Base-by-base conservation (phyloP, 2,329 filamentous ascomycete genomes). In the Cordyceps tenuipes region DNA sequence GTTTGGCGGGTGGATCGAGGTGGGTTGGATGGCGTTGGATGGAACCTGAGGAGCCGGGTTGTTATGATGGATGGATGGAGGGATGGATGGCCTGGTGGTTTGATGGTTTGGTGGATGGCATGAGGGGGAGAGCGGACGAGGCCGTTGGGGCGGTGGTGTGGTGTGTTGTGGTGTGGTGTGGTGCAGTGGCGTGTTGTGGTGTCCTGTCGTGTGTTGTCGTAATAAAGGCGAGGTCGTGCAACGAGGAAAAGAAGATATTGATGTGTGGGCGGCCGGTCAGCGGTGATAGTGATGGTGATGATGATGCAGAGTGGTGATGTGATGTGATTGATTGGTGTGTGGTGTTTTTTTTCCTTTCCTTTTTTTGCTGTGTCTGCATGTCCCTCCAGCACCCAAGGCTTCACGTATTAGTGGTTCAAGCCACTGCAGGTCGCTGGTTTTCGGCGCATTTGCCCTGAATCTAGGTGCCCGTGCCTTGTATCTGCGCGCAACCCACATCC, bases 1-100 rank as follows among this genome's bases (percentile, higher is more conserved):
- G 47, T 58, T 51, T 58, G 39, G 56, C 41, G 21, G 34, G 56
- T 58, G 56, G 56, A 46, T 51, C 43, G 43, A 23, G 26, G 56
- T 59, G 56, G 48, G 12, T 21, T 19, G 55, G 41, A 56, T 47
- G 46, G 54, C 34, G 34, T 36, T n/a, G 46, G 34, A 50, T 41
- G 44, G 55, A 49, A 17, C 43, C 15, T 47, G 31, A 39, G 31
- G 54, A 44, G 23, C 13, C 39, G 39, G 39, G 39, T 43, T 48
- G 44, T 29, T 8, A 39, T 41, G 41, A 34, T 43, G 46, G 23
- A 23, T 23, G 23, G 46, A n/a, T 46, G 43, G 43, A 23, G 39
- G 52, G 41, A 34, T 49, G 46, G 46, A n/a, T 46, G 43, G 43
- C 21, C n/a, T 21, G 19, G 41, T 19, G 41, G 41, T 17, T 17